A percentile compares a stretch with the other conserved stretches of the same genome.
phyloP scores from a whole-genome alignment of 306 rosid genomes.

The Parietaria judaica region DNA sequence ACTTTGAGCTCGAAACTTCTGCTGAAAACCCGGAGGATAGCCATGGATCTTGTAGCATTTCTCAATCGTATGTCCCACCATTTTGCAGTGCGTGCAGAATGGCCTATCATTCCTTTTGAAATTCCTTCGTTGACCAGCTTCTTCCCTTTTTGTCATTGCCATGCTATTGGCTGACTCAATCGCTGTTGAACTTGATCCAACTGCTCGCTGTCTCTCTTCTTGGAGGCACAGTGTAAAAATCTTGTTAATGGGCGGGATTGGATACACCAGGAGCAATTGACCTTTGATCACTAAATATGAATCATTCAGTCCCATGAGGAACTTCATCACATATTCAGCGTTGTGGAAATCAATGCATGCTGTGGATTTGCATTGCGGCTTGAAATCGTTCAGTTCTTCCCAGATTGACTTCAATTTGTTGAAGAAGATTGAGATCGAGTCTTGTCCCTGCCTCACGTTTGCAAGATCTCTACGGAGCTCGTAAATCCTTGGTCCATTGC shows the following conservation, averaged over 20 bases:
- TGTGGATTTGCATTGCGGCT: not conserved
- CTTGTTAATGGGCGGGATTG: not conserved
- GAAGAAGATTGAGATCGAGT: not conserved
- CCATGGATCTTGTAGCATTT: not conserved
- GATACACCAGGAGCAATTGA: not conserved
- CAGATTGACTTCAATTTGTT: not conserved
- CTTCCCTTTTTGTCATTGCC: not conserved
- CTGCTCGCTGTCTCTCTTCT: not conserved
- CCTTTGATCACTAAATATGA: not conserved
- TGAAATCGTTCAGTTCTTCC: not conserved
- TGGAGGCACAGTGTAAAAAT: not conserved
- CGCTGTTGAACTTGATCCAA: not conserved
- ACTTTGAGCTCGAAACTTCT: not conserved
- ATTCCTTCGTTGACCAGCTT: not conserved
- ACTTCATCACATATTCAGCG: not conserved
- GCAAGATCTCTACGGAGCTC: not conserved
- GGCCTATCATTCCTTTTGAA: not conserved
- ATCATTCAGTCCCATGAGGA: constrained; percentile 3
- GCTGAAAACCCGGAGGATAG: not conserved
- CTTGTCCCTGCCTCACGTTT: not conserved
- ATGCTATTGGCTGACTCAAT: not conserved
- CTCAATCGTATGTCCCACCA: not conserved
- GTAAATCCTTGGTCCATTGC: not conserved
- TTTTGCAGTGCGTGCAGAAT: not conserved
- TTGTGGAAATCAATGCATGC: not conserved